Evolutionary conservation across 2,329 filamentous ascomycete species (phyloP).

Genomic region (Exophiala calicioides): DNA sequence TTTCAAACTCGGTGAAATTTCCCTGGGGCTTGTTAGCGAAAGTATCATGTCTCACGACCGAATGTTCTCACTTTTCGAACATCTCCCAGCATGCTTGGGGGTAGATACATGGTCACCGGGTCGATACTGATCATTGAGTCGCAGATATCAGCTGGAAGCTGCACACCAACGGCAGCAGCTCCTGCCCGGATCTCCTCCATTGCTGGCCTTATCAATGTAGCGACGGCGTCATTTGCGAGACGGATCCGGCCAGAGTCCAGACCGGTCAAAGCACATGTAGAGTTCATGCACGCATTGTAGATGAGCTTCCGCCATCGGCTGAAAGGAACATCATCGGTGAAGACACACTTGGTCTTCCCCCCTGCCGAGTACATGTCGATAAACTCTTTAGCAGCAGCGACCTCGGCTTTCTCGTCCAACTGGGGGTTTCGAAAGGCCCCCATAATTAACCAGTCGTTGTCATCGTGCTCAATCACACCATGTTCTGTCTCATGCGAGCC

Average conservation of each 20-base stretch:
- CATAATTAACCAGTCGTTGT: conserved; percentile 52
- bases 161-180: conserved; percentile 45
- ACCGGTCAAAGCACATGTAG: conserved; percentile 52
- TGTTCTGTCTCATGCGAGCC: conserved; percentile 50
- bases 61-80: conserved; percentile 44
- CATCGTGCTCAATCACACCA: conserved; percentile 55
- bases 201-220: conserved; percentile 52
- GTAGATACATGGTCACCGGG: conserved; percentile 51
- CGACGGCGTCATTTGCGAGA: conserved; percentile 47
- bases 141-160: conserved; percentile 48
- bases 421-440: conserved; percentile 40
- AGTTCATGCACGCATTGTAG: conserved; percentile 54
- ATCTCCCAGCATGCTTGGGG: conserved; percentile 59
- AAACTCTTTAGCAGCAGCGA: conserved; percentile 43
- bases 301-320: conserved; percentile 45
- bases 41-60: not conserved
- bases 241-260: conserved; percentile 55
- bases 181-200: conserved; percentile 56
- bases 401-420: not conserved
- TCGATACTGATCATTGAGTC: conserved; percentile 51
- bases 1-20: conserved; percentile 59
- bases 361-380: conserved; percentile 49
- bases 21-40: conserved; percentile 35
- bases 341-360: conserved; percentile 45
- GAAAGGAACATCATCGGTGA: conserved; percentile 35